Evolutionary conservation across 768 basidiomycete species (phyloP), one percentile per base, ranked within the genome.

Genomic region (Suillus subalutaceus): DNA sequence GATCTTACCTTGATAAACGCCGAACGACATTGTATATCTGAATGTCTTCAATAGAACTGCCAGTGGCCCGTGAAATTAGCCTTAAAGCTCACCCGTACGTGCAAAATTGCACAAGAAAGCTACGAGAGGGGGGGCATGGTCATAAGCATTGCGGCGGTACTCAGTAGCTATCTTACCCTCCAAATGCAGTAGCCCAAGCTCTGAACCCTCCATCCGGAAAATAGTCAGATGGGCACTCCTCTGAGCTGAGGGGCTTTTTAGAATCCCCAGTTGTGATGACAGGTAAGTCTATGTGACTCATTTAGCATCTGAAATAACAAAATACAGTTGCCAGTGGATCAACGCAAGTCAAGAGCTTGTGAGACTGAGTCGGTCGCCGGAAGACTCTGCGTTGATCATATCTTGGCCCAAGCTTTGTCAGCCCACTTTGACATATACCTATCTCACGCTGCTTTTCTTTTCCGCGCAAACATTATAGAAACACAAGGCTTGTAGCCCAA

Each of bases 1-100:
- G 0, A 38, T 40, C 52, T 15, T 64, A 77, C 81, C 81, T 79
- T 83, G 81, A 66, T 83, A 83, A 56, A 81, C 82, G 23, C 82
- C 82, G 37, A 80, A 83, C 4, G 80, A 77, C 38, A 77, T 73
- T 12, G 77, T 68, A 57, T 80, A 80, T 55, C 81, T 81, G 50
- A 56, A 66, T 0, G 23, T 60, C 50, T 26, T 18, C 12, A 10
- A 23, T 16, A 9, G 2, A 13, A 16, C 9, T 46, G 26, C 26
- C 26, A 26, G 26, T 26, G 15, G 18, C 3, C 37, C 6, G 38
- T 15, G 23, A 52, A 15, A 46, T 13, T 18, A 13, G 23, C 26
- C 20, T 18, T 26, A 20, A 26, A 15, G 18, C 66, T 23, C 40
- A 80, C 75, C 80, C 80, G 37, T 75, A 81, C 1, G 76, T 77